Evolutionary conservation across 306 rosid genomes (phyloP), one percentile per base, ranked within the genome.

Genomic region (Lagenaria siceraria): DNA sequence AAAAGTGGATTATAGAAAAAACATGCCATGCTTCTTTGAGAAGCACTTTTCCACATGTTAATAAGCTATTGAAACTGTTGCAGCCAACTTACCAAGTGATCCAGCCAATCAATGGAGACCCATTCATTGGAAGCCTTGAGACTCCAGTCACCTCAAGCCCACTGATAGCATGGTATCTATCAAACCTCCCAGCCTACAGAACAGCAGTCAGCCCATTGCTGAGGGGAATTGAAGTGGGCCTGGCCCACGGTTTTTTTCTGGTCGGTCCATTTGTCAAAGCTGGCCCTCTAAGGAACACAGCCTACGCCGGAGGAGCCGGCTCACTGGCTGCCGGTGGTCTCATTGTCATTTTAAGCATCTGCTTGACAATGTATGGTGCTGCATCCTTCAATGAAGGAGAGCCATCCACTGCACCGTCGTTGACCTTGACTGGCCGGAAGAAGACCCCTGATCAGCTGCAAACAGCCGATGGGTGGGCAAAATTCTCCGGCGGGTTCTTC

Each of bases 131-230:
- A 79, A 96, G 98, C 78, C 87, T 96, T 1, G 99, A 96, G 82
- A 96, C 98, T 36, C 99, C 99, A 25, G 87, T 96, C 4, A 92
- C 99, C 58, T 96, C 99, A 12, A 96, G 99, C 85, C 99, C 99
- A 0, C 82, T 92, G 83, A 77, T 96, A 24, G 99, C 98, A 2
- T 92, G 99, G 98, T 92, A 88, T 84, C 90, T 96, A 6, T 96
- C 99, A 43, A 96, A 96, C 90, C 91, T 96, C 17, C 99, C 99
- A 6, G 99, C 90, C 55, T 95, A 95, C 49, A 79, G 99, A 43
- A 95, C 99, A 2, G 97, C 97, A 8, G 99, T 95, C 25, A 95
- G 43, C 86, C 99, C 99, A 53, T 89, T 95, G 10, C 83, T 95
- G 5, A 81, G 99, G 38, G 99, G 99, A 1, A 24, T 95, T 21